phyloP scores from a whole-genome alignment of 2,329 filamentous ascomycete genomes.

The Colletotrichum tropicicola region DNA sequence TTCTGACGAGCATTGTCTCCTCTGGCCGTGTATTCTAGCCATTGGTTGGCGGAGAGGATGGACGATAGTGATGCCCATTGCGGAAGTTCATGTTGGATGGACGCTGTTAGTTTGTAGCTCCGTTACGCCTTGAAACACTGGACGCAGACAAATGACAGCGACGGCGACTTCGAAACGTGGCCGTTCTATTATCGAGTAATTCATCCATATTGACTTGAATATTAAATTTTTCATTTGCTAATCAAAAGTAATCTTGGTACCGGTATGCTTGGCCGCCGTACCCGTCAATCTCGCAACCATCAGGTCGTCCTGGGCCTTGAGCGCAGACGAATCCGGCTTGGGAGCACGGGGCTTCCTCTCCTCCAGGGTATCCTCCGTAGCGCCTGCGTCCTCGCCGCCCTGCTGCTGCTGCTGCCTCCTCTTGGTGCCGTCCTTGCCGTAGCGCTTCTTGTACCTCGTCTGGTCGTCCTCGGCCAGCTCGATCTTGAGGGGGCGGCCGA shows the following conservation, averaged over 20 bases:
- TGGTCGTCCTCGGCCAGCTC: slow-evolving; percentile 95
- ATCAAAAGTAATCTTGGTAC: slow-evolving; percentile 86
- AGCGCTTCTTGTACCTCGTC: slow-evolving; percentile 92
- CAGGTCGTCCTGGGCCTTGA: slow-evolving; percentile 56
- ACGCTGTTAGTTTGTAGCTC: too few relatives aligned
- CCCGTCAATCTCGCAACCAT: slow-evolving; percentile 74
- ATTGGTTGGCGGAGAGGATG: too few relatives aligned
- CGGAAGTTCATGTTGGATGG: too few relatives aligned
- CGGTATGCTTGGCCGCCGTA: slow-evolving; percentile 79
- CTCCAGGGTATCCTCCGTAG: slow-evolving; percentile 28
- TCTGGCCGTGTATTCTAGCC: too few relatives aligned
- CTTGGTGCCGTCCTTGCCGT: slow-evolving; percentile 74
- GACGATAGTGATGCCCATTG: too few relatives aligned
- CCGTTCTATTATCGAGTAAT: too few relatives aligned
- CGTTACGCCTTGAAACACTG: too few relatives aligned
- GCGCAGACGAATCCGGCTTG: slow-evolving; percentile 31
- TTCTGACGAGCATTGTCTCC: too few relatives aligned
- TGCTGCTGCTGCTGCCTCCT: slow-evolving; percentile 36
- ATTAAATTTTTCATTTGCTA: too few relatives aligned
- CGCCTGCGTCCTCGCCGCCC: slow-evolving; percentile 34
- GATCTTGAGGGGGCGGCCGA: slow-evolving; percentile 83
- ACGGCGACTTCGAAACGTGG: too few relatives aligned
- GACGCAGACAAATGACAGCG: too few relatives aligned
- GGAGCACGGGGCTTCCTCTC: slow-evolving; percentile 46
- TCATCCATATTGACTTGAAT: too few relatives aligned